These are phyloP conservation scores for Schwanniomyces vanrijiae DNA, from an alignment of 805 yeast genomes.

Conservation along the genomic window DNA sequence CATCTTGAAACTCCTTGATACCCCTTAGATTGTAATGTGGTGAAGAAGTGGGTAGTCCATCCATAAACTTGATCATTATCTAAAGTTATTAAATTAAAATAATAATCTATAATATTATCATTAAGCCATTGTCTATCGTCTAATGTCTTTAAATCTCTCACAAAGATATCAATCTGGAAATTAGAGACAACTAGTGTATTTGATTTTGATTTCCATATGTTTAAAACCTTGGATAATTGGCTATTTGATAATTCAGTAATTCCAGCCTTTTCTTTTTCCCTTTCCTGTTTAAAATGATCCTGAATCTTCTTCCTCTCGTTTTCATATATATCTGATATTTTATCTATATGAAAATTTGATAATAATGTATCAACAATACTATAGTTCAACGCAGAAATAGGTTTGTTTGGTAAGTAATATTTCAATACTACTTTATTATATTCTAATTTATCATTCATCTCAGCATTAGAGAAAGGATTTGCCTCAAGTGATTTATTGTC, in stretches of 20 bases:
- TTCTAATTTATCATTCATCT: constrained; percentile 7
- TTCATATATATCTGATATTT: constrained; percentile 3
- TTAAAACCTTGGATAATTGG: constrained; percentile 10
- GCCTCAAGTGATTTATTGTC: not conserved
- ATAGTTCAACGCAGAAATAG: constrained; percentile 14
- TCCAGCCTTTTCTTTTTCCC: constrained; percentile 8
- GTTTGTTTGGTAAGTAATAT: constrained; percentile 18
- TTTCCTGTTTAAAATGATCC: constrained; percentile 9
- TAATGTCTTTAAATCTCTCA: constrained; percentile 70
- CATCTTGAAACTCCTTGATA: constrained; percentile 49
- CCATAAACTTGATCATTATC: constrained; percentile 50
- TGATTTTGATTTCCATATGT: constrained; percentile 10
- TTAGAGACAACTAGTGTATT: constrained; percentile 11
- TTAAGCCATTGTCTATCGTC: constrained; percentile 80
- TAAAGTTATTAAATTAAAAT: constrained; percentile 54
- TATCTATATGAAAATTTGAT: constrained; percentile 7
- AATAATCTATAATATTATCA: constrained; percentile 86
- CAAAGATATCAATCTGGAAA: constrained; percentile 57
- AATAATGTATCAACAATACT: constrained; percentile 17
- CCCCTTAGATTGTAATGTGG: constrained; percentile 70
- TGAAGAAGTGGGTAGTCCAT: constrained; percentile 87
- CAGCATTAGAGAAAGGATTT: not conserved
- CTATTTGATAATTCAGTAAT: constrained; percentile 10
- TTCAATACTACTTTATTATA: constrained; percentile 16
- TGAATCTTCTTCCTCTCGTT: constrained; percentile 5